These are phyloP conservation scores for Trichoderma gracile DNA, from an alignment of 2,329 filamentous ascomycete species.

Conservation along the genomic window DNA sequence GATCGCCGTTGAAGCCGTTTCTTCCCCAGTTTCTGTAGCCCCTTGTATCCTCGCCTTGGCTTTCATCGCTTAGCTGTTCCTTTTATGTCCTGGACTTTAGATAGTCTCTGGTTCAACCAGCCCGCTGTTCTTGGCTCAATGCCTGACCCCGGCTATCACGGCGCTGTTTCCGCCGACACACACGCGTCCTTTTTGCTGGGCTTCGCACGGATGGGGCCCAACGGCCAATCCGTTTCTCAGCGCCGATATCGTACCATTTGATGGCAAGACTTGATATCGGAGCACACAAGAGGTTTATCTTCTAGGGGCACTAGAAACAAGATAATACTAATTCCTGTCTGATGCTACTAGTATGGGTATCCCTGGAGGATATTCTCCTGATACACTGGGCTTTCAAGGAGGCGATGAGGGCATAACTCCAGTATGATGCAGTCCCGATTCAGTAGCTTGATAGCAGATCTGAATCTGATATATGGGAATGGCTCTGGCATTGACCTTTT, in stretches of 20 bases:
- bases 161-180: constrained; percentile 1
- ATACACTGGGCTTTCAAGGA: background rate
- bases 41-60: background rate
- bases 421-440: background rate
- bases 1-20: background rate
- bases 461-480: background rate
- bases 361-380: background rate
- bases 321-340: background rate
- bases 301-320: background rate
- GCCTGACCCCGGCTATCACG: constrained; percentile 17
- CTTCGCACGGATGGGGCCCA: background rate
- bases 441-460: background rate
- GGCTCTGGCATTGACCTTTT: background rate
- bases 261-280: background rate
- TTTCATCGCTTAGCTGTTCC: background rate
- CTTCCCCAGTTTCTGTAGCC: constrained; percentile 1
- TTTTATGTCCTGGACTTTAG: background rate
- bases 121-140: background rate
- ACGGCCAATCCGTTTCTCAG: background rate
- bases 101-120: too few species aligned
- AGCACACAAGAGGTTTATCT: background rate
- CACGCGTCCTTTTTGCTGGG: constrained; percentile 3
- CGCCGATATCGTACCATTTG: background rate
- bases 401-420: constrained; percentile 1
- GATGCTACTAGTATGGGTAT: background rate